Base-by-base conservation (phyloP, 352 stramenopile species). In the Phytophthora rubi region DNA sequence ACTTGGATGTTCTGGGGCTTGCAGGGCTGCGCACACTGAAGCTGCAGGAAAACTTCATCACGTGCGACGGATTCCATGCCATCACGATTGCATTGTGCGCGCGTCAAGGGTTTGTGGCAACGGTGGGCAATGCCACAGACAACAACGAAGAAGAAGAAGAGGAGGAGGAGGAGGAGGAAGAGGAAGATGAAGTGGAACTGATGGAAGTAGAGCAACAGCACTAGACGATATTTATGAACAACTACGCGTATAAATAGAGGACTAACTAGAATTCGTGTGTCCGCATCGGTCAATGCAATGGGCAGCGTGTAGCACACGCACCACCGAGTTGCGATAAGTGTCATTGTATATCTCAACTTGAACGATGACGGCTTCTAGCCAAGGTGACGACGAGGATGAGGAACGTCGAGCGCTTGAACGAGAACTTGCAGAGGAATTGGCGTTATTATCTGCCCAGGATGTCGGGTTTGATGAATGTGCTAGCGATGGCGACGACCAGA, bases 11-110 rank as follows among this genome's bases (percentile, higher is more conserved):
- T 18, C 28, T 68, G 28, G 60, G 53, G 54, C 66, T 85, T 1
- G 70, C 72, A 1, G 28, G 52, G 7, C 65, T 91, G 2, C 55
- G 70, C 9, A 61, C 39, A 0, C 44, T 91, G 4, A 68, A 79
- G 33, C 65, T 93, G 16, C 65, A 83, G 28, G 85, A 89, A 33
- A 93, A 93, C 53, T 93, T 85, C 42, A 91, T 92, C 57, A 84
- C 81, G 5, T 81, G 77, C 28, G 73, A 82, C n/a, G 83, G 83
- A 13, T 90, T 90, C 53, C 71, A 85, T 37, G 81, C 80, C 16
- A 79, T 92, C 30, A 76, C 79, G 3, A 86, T 86, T 62, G 75
- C 79, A 10, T 37, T 89, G 4, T 82, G 74, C 16, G 65, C 64
- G 32, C 62, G 68, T 1, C 39, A 74, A 62, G 66, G 51, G 13